A percentile compares a stretch with the other conserved stretches of the same genome.
phyloP scores from a whole-genome alignment of 2,329 filamentous ascomycete genomes.

The Colletotrichum salicis region DNA sequence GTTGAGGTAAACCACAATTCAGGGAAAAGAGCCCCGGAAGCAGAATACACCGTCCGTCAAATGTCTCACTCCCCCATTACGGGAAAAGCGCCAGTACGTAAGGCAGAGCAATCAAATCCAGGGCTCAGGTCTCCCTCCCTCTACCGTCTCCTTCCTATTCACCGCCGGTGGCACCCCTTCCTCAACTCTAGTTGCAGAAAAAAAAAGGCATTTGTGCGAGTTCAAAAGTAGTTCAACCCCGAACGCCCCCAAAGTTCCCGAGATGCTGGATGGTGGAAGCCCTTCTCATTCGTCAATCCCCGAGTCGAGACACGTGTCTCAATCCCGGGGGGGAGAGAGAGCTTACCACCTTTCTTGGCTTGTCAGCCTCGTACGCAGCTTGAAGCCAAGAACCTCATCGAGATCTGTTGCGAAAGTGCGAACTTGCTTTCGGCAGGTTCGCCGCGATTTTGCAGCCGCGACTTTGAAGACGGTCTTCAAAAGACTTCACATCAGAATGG shows the following conservation, averaged over 20 bases:
- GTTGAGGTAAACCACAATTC: neutral
- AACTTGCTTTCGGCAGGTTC: neutral
- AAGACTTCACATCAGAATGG: neutral
- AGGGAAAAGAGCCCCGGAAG: neutral
- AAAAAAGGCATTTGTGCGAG: neutral
- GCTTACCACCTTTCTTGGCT: neutral
- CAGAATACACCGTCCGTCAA: neutral
- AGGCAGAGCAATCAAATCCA: too few relatives aligned
- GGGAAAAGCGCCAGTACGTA: too few relatives aligned
- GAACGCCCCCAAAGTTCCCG: neutral
- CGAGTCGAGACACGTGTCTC: slow-evolving; percentile 19
- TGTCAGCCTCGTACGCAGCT: neutral
- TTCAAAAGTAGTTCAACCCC: neutral
- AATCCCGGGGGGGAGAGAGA: neutral
- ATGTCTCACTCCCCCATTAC: neutral
- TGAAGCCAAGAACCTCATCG: neutral
- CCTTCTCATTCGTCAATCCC: neutral
- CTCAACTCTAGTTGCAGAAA: neutral
- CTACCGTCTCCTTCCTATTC: too few relatives aligned
- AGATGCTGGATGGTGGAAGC: neutral
- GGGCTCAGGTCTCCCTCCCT: too few relatives aligned
- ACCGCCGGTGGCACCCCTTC: too few relatives aligned
- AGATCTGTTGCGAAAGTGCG: neutral
- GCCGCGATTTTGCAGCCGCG: neutral
- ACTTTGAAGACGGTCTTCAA: neutral